These are phyloP conservation scores for Cladophialophora immunda DNA, from an alignment of 2,329 filamentous ascomycete genomes.

Conservation along the genomic window DNA sequence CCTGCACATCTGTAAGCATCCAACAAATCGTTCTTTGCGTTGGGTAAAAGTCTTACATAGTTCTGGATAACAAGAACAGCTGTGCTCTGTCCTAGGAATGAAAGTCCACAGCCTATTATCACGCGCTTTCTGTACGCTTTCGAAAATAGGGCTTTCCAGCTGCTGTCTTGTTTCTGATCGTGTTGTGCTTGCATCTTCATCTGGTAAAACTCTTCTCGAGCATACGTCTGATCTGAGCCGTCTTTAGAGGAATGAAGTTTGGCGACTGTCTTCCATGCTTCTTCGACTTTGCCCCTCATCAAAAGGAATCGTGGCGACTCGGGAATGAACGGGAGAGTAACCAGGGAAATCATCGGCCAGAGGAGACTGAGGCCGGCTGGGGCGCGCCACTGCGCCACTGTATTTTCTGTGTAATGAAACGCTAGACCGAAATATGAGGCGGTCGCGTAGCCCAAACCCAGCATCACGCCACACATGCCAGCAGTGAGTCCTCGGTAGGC, in stretches of 20 bases:
- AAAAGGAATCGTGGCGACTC: conserved; percentile 51
- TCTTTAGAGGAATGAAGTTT: conserved; percentile 53
- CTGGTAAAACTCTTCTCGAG: conserved; percentile 52
- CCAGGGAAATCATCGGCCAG: conserved; percentile 48
- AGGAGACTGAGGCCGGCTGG: conserved; percentile 36
- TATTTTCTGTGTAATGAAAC: conserved; percentile 20
- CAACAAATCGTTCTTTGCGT: too few species aligned
- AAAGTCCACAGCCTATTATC: background rate
- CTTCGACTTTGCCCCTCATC: conserved; percentile 52
- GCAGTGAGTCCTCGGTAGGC: conserved; percentile 28
- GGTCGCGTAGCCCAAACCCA: conserved; percentile 27
- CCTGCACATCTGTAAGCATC: background rate
- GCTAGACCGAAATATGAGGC: conserved; percentile 29
- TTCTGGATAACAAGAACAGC: conserved; percentile 1
- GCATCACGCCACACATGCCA: conserved; percentile 27
- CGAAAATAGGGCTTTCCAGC: background rate
- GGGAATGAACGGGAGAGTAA: conserved; percentile 59
- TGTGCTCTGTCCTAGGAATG: conserved; percentile 10
- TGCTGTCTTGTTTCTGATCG: conserved; percentile 38
- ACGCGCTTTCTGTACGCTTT: background rate
- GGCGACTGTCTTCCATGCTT: conserved; percentile 51
- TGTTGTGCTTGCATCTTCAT: conserved; percentile 55
- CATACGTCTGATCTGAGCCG: conserved; percentile 48
- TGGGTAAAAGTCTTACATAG: conserved; percentile 4
- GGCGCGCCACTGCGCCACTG: conserved; percentile 38